Evolutionary conservation across 23 red algal genomes (phyloP), one percentile per base, ranked within the genome.

Genomic region (Gracilaria domingensis): DNA sequence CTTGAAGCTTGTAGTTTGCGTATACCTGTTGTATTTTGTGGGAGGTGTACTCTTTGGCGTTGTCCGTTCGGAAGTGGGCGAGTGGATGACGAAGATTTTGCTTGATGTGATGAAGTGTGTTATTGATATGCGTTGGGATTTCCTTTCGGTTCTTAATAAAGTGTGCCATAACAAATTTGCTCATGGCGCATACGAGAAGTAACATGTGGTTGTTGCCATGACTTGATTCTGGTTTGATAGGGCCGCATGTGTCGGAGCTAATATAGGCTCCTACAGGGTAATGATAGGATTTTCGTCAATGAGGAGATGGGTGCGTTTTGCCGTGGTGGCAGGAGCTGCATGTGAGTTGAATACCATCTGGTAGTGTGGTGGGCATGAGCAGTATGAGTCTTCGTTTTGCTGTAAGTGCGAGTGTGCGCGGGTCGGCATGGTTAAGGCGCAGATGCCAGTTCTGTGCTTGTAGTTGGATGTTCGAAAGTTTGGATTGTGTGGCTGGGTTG

Each of bases 121-220:
- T n/a, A n/a, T n/a, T n/a, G n/a, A n/a, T n/a, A n/a, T n/a, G n/a
- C n/a, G n/a, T n/a, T n/a, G n/a, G n/a, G n/a, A n/a, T n/a, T n/a
- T n/a, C n/a, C n/a, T n/a, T n/a, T n/a, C n/a, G n/a, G n/a, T n/a
- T n/a, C n/a, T n/a, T n/a, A n/a, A n/a, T n/a, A n/a, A n/a, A n/a
- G n/a, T n/a, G n/a, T n/a, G n/a, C n/a, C n/a, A n/a, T n/a, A n/a
- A n/a, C n/a, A n/a, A n/a, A n/a, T n/a, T n/a, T n/a, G n/a, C n/a
- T n/a, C n/a, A n/a, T n/a, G n/a, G 42, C 42, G 11, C 42, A 45
- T 45, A 45, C 11, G 42, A 76, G 4, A n/a, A 48, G 34, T 76
- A 76, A n/a, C 40, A 76, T 48, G 71, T 76, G 71, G 36, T 76
- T 76, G 17, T 76, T 76, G 34, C 40, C 36, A 44, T 38, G 36